Base-by-base conservation (phyloP, 371 early-diverging fungal species). In the Mortierella sp. region DNA sequence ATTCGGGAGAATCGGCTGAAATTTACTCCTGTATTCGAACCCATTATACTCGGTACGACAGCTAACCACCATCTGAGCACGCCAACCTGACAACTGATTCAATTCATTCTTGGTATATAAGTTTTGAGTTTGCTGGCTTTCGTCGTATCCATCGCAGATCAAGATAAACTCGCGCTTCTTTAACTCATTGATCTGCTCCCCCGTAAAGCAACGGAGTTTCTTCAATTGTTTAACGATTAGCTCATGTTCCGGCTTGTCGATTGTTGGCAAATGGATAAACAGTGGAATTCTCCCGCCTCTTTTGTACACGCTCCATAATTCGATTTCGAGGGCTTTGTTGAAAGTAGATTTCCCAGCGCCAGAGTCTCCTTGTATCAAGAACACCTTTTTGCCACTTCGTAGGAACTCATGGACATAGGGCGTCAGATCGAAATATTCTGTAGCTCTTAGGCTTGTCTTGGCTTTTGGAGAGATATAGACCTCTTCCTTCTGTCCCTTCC, bases 331-430 rank as follows among this genome's bases (percentile, higher is more conserved):
- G 5, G 47, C 29, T 3, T 49, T 13, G 51, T 19, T 67, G 40
- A 67, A 67, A 6, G 60, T 60, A 15, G 66, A 65, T 40, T 65
- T 65, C 1, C 66, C 66, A 8, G 57, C 37, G n/a, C 66, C 66
- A 17, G 59, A 58, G 23, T 67, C 60, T 35, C 68, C 68, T 23
- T 59, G 61, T 2, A 67, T 32, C 13, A 67, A 31, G 8, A 67
- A 23, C 49, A 67, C 68, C 31, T 67, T 40, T 37, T 51, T 34
- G 15, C 47, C 53, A 26, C 23, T 40, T 12, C 37, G 31, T 17
- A 67, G 60, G 40, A 67, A 67, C 28, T 45, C 35, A 9, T 60
- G 17, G 23, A 60, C 60, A 13, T 35, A 59, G 13, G 49, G 37
- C 54, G 34, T 60, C 60, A 67, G 37, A 2, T n/a, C 28, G 10